Percentiles rank a stretch among this genome's conserved stretches.
These are phyloP conservation scores for Cryptococcus amylolentus DNA, from an alignment of 1,284 basidiomycete genomes.

Conservation along the genomic window DNA sequence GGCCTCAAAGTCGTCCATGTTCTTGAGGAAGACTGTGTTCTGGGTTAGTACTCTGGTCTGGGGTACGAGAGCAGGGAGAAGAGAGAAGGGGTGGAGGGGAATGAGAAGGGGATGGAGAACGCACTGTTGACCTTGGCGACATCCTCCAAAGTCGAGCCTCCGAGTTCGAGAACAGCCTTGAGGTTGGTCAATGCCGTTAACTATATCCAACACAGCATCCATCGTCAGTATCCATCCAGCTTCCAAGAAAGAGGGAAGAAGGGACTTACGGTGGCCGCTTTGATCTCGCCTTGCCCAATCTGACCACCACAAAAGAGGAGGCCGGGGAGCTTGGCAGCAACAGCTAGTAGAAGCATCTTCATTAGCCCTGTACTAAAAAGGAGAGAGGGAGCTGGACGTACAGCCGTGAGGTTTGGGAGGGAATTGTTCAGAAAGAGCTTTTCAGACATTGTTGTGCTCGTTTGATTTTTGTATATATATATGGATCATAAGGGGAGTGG, in stretches of 20 bases:
- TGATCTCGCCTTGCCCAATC: conserved; percentile 8
- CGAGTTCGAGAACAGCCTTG: conserved; percentile 31
- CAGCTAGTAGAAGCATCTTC: conserved; percentile 2
- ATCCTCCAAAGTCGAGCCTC: conserved; percentile 66
- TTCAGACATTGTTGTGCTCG: conserved; percentile 4
- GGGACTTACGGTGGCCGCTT: conserved; percentile 8
- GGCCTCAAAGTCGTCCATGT: conserved; percentile 30
- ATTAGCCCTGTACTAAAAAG: no score
- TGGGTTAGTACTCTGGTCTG: no score
- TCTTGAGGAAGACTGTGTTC: conserved; percentile 20
- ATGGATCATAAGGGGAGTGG: no score
- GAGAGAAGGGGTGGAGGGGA: background rate
- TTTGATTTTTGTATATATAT: background rate
- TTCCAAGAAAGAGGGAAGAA: background rate
- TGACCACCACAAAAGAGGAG: conserved; percentile 13
- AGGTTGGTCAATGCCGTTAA: conserved; percentile 17
- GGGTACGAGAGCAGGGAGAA: no score
- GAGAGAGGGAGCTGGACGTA: background rate
- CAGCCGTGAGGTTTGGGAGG: conserved; percentile 26
- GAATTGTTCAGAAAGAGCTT: conserved; percentile 18
- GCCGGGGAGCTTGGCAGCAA: conserved; percentile 9
- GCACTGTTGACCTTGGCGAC: conserved; percentile 68
- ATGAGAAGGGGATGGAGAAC: background rate
- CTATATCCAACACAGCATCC: background rate
- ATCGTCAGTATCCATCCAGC: background rate